Evolutionary conservation across 257 asterid species (phyloP).

Genomic region (Solanum chaucha): DNA sequence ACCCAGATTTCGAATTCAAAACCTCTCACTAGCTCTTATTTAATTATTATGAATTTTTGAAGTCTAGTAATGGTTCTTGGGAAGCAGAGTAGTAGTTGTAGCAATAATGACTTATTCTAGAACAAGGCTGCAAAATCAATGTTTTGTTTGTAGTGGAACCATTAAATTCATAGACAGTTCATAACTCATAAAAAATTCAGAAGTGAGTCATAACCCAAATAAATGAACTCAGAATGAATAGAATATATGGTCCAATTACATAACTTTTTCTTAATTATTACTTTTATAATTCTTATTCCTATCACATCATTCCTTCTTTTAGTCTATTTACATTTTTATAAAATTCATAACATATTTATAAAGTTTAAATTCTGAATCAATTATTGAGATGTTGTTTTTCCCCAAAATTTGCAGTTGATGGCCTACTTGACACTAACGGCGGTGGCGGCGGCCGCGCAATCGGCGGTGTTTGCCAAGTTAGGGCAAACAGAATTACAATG

Average conservation of each 20-base stretch:
- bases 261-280: neutral
- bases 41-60: neutral
- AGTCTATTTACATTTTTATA: neutral
- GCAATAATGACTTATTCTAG: neutral
- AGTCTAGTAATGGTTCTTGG: neutral
- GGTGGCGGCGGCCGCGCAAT: slow-evolving; percentile 60
- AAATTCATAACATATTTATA: neutral
- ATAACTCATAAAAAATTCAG: neutral
- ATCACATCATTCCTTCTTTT: neutral
- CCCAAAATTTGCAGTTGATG: slow-evolving; percentile 36
- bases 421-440: slow-evolving; percentile 69
- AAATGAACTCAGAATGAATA: neutral
- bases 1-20: accelerated
- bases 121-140: neutral
- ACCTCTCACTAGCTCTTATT: neutral
- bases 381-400: accelerated
- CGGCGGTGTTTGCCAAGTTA: slow-evolving; percentile 49
- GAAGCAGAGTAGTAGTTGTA: neutral
- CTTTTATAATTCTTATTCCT: neutral
- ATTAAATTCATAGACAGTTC: neutral
- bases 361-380: neutral
- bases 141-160: neutral
- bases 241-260: neutral
- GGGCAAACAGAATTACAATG: slow-evolving; percentile 80
- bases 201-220: neutral